A percentile compares a stretch with the other conserved stretches of the same genome.
Conservation (phyloP, 805 yeast species). For the Suhomyces prunicola region DNA sequence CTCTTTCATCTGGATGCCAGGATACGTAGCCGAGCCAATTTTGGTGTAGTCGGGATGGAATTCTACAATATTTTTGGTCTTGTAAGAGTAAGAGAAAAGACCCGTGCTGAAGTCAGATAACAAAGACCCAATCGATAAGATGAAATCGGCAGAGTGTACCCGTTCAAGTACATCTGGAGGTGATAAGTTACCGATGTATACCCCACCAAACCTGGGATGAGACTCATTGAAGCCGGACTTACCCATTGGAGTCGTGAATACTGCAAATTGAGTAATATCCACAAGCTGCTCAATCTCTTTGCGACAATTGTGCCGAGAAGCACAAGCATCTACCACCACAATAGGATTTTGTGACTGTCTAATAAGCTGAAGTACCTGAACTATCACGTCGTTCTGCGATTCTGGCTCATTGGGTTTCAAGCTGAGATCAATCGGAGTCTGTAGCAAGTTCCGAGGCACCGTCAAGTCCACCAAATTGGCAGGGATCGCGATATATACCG, state of each 20-base stretch:
- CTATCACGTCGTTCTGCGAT: constrained; percentile 31
- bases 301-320: constrained; percentile 25
- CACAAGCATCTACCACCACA: constrained; percentile 32
- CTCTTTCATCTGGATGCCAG: constrained; percentile 31
- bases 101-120: constrained; percentile 32
- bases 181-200: constrained; percentile 28
- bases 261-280: constrained; percentile 25
- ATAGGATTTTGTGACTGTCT: constrained; percentile 23
- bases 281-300: constrained; percentile 23
- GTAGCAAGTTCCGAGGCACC: constrained; percentile 27
- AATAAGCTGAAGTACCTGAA: constrained; percentile 21
- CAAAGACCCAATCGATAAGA: constrained; percentile 28
- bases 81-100: constrained; percentile 29
- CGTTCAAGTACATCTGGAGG: constrained; percentile 24
- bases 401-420: constrained; percentile 28
- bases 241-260: constrained; percentile 30
- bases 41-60: constrained; percentile 34
- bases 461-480: constrained; percentile 35
- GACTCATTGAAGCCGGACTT: constrained; percentile 25
- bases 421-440: constrained; percentile 28
- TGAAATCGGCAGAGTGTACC: constrained; percentile 26
- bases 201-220: constrained; percentile 28
- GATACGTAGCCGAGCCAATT: constrained; percentile 28
- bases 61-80: constrained; percentile 30
- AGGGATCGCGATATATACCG: constrained; percentile 33